Evolutionary conservation across 106 monocot genomes (phyloP), one percentile per base, ranked within the genome.

Genomic region (Agapanthus africanus): DNA sequence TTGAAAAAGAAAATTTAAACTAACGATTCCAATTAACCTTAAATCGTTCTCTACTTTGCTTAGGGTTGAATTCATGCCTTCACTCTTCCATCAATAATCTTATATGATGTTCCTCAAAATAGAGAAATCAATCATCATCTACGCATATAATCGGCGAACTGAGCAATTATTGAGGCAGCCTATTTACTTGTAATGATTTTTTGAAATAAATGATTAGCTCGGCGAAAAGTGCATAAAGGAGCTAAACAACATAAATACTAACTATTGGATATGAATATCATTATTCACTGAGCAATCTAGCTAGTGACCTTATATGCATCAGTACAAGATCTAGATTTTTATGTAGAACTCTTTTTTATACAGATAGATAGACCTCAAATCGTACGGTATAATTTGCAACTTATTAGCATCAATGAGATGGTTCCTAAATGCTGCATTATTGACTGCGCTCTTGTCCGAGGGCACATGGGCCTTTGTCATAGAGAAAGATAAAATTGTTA

Each of bases 321-420:
- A 39, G 37, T 64, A 2, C 33, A 36, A 64, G 64, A 14, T 64
- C 64, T 63, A 8, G 23, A 23, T 64, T 37, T 64, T 64, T 13
- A 36, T 37, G 23, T 11, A 37, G 13, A 7, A 22, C 2, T 33
- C 23, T 3, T 34, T 6, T 64, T 39, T 35, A 2, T 22, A 11
- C 22, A 37, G 13, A 2, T 11, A 30, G n/a, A 21, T 50, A 44
- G 14, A 27, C 36, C 28, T 31, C 18, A 35, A 9, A 36, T 6
- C 4, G 16, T 18, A 36, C 7, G 1, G 19, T 36, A 62, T 35
- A 30, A 25, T 19, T 62, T 35, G 32, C 4, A 18, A 16, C 13
- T 34, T 62, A 59, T 10, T 14, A 62, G 11, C 13, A 36, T 36
- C 6, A 33, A 16, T 18, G 32, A 0, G 35, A 59, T 59, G 27